A percentile compares a stretch with the other conserved stretches of the same genome.
Conservation (phyloP, 108 stramenopile genomes). For the Cylindrotheca closterium region DNA sequence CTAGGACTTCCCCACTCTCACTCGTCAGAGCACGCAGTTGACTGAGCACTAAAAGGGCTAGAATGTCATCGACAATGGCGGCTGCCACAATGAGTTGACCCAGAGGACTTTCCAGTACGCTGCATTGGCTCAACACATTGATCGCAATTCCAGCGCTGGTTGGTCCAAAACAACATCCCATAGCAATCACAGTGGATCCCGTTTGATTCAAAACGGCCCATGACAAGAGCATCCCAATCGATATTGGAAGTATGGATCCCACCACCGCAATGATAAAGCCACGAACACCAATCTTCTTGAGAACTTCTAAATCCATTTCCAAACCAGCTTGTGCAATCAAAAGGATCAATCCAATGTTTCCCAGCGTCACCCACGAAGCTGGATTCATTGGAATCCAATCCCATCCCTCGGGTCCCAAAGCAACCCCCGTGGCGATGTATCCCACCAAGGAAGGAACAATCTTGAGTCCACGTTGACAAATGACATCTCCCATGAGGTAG, state of each 20-base stretch:
- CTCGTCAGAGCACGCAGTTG: conserved; percentile 36
- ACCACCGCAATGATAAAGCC: conserved; percentile 52
- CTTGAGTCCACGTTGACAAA: conserved; percentile 18
- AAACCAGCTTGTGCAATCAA: conserved; percentile 59
- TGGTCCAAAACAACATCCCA: conserved; percentile 59
- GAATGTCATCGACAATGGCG: conserved; percentile 63
- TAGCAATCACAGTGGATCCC: conserved; percentile 30
- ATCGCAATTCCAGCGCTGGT: conserved; percentile 62
- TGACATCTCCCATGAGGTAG: conserved; percentile 26
- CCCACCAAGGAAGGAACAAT: conserved; percentile 46
- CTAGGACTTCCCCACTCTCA: not conserved
- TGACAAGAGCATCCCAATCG: conserved; percentile 40
- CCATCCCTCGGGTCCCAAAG: conserved; percentile 32
- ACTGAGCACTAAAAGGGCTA: conserved; percentile 52
- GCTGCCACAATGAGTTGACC: conserved; percentile 66
- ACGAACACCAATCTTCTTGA: conserved; percentile 44
- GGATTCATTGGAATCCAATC: conserved; percentile 16
- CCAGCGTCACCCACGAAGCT: conserved; percentile 24
- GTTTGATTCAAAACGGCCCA: conserved; percentile 13
- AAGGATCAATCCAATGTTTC: conserved; percentile 49
- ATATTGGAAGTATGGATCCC: conserved; percentile 54
- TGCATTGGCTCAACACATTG: conserved; percentile 45
- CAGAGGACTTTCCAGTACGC: conserved; percentile 51
- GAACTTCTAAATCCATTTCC: conserved; percentile 62
- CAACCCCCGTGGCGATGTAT: conserved; percentile 28